These are phyloP conservation scores for Aquilaria yunnanensis DNA, from an alignment of 345 rosid genomes.

Conservation along the genomic window DNA sequence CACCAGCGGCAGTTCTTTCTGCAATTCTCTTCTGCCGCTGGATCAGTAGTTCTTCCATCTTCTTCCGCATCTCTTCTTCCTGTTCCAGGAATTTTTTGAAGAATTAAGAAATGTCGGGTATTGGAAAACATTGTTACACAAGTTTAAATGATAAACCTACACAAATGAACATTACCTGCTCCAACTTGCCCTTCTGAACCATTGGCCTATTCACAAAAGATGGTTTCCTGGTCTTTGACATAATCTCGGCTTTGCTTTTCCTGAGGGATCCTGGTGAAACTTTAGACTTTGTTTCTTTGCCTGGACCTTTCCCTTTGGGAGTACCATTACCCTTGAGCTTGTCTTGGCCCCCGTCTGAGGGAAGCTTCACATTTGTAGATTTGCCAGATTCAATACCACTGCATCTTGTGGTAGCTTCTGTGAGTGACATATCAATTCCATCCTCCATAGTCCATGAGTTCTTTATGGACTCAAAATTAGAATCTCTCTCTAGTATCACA, in stretches of 20 bases:
- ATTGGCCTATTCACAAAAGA: constrained; percentile 41
- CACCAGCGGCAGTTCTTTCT: constrained; percentile 62
- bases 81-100: constrained; percentile 20
- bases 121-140: background rate
- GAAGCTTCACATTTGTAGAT: constrained; percentile 24
- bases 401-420: constrained; percentile 39
- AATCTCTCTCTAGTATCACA: constrained; percentile 55
- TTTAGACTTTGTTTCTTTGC: constrained; percentile 37
- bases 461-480: constrained; percentile 26
- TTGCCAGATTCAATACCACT: constrained; percentile 22
- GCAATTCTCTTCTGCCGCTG: constrained; percentile 85
- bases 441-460: constrained; percentile 44
- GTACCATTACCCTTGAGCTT: constrained; percentile 23
- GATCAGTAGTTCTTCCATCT: constrained; percentile 52
- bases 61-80: constrained; percentile 79
- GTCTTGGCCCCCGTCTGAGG: constrained; percentile 14
- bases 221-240: constrained; percentile 39
- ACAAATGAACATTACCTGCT: constrained; percentile 37
- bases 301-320: constrained; percentile 24
- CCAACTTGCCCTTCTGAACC: constrained; percentile 73
- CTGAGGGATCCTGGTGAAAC: constrained; percentile 18
- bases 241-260: constrained; percentile 28
- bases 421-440: constrained; percentile 41
- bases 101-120: background rate
- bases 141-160: constrained; percentile 4